phyloP scores from a whole-genome alignment of 2,329 filamentous ascomycete species.

The Simplicillium aogashimaense region DNA sequence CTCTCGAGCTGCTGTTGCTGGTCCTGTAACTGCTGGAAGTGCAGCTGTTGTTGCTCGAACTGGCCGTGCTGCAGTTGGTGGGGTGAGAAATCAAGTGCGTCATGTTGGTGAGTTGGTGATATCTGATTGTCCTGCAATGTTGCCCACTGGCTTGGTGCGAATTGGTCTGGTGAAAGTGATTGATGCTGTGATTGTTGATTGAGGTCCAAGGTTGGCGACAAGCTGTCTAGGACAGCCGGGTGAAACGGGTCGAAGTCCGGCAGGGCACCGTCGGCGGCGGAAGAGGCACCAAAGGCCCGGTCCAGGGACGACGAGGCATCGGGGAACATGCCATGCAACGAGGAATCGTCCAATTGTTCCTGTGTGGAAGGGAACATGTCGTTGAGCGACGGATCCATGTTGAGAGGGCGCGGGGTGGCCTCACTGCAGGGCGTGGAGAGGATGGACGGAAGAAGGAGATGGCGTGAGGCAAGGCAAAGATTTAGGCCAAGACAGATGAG shows the following conservation, averaged over 20 bases:
- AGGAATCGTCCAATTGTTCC: slow-evolving; percentile 4
- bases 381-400: slow-evolving; percentile 14
- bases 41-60: too few species aligned
- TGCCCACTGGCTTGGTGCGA: background rate
- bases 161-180: background rate
- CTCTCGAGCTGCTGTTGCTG: background rate
- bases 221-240: too few species aligned
- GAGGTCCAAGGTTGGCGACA: background rate
- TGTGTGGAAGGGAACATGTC: slow-evolving; percentile 12
- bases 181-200: slow-evolving; percentile 1
- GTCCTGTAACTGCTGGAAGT: background rate
- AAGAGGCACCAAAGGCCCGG: background rate
- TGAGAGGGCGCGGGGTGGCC: background rate
- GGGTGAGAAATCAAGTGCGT: too few species aligned
- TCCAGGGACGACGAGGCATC: slow-evolving; percentile 4
- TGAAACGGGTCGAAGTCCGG: background rate
- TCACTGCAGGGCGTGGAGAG: too few species aligned
- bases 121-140: background rate
- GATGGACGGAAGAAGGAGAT: too few species aligned
- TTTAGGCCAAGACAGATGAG: too few species aligned
- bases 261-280: background rate
- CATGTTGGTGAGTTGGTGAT: background rate
- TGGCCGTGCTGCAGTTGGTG: too few species aligned
- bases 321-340: slow-evolving; percentile 10
- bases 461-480: too few species aligned